Base-by-base conservation (phyloP, 2,329 filamentous ascomycete species). In the Herpotrichia juniperi region DNA sequence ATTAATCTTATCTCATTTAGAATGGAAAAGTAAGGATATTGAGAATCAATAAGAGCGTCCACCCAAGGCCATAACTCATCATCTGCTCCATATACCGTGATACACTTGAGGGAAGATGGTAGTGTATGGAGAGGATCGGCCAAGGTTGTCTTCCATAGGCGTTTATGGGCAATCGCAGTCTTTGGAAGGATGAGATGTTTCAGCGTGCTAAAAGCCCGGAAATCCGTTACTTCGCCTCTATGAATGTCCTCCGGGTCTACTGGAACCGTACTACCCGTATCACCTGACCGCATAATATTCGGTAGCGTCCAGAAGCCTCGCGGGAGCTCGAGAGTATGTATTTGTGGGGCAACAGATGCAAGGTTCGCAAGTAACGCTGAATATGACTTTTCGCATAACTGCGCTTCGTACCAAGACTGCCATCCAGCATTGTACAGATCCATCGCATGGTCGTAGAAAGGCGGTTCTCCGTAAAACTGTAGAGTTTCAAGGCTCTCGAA, bases 171-270 rank as follows among this genome's bases (percentile, higher is more conserved):
- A 25, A 40, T 40, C 10, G 37, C 37, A 4, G 37, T n/a, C 37
- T 24, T 40, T 40, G 37, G 21, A n/a, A 40, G 22, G 37, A 40
- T 40, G 21, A 40, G 37, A n/a, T 40, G 37, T 40, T 25, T 22
- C 19, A 40, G 37, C 19, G 37, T n/a, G 7, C 10, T 14, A 40
- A 40, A 40, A 2, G 37, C 37, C 14, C 37, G 37, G 12, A 40
- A 40, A 16, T 40, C 37, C 19, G 37, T 40, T 14, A 25, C 12
- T 40, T 40, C 37, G 7, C 37, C 37, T 14, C 8, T n/a, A n/a
- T 14, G 25, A 6, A 24, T 21, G 12, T 40, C 19, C 14, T 40
- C 14, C 4, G 21, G 14, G 9, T 22, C 21, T 8, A 28, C 12
- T 28, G 26, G 7, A 7, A 11, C 9, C 3, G n/a, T 25, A 14